A percentile compares a stretch with the other conserved stretches of the same genome.
These are phyloP conservation scores for Centaurea solstitialis DNA, from an alignment of 129 eudicot species.

Conservation along the genomic window DNA sequence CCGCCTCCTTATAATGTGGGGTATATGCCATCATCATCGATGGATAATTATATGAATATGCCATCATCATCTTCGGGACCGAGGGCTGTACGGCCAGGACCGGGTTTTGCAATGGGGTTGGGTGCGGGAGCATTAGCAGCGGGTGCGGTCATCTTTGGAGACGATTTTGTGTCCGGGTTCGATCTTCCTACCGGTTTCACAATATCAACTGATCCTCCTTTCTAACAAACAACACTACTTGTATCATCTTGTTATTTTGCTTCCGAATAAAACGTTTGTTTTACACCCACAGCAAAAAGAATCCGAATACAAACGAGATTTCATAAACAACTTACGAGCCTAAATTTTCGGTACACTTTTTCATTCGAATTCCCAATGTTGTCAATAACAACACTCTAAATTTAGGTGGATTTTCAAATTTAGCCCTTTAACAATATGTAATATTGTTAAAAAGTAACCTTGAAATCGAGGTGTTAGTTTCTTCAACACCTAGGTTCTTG, in stretches of 20 bases:
- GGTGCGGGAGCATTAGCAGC: slow-evolving; percentile 97
- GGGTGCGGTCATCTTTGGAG: slow-evolving; percentile 86
- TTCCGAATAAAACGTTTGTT: background rate
- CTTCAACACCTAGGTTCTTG: no score
- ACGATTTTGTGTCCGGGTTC: slow-evolving; percentile 75
- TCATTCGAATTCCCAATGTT: no score
- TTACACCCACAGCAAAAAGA: no score
- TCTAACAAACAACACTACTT: slow-evolving; percentile 26
- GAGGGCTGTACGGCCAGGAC: slow-evolving; percentile 39
- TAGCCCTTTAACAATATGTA: no score
- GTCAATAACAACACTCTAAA: no score
- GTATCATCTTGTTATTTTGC: background rate
- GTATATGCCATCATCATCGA: slow-evolving; percentile 56
- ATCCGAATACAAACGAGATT: no score
- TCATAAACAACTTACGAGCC: no score
- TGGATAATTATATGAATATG: slow-evolving; percentile 56
- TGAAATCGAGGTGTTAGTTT: no score
- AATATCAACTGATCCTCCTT: slow-evolving; percentile 60
- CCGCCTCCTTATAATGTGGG: slow-evolving; percentile 66
- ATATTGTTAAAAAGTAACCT: no score
- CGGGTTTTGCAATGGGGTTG: slow-evolving; percentile 76
- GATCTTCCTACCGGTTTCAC: slow-evolving; percentile 62
- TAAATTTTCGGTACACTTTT: no score
- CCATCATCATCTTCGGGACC: slow-evolving; percentile 54
- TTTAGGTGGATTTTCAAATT: no score